A percentile compares a stretch with the other conserved stretches of the same genome.
phyloP scores from a whole-genome alignment of 1,284 basidiomycete genomes.

The Cutaneotrichosporon cutaneum region DNA sequence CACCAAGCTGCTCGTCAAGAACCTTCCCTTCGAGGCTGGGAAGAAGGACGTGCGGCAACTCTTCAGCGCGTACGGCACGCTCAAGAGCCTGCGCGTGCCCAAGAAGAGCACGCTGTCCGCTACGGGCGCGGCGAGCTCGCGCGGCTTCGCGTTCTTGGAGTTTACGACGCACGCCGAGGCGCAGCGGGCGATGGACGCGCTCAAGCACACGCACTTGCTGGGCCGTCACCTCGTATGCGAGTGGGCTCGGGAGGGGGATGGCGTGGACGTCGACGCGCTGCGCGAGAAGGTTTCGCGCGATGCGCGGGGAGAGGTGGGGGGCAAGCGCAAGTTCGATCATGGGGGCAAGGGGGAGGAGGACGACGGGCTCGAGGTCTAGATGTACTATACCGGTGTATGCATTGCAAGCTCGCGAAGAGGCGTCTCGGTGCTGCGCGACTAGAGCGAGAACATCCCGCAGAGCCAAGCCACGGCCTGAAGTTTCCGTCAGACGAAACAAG shows the following conservation, averaged over 20 bases:
- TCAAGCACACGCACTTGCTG: conserved; percentile 91
- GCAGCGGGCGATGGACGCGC: conserved; percentile 74
- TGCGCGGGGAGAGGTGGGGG: conserved; percentile 33
- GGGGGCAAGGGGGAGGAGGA: conserved; percentile 28
- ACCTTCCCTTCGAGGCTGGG: conserved; percentile 92
- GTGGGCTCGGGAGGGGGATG: conserved; percentile 76
- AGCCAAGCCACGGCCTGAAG: too few relatives aligned
- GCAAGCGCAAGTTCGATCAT: conserved; percentile 49
- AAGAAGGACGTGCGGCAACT: conserved; percentile 88
- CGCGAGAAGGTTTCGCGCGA: conserved; percentile 65
- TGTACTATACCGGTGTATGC: background rate
- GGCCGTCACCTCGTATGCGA: conserved; percentile 91
- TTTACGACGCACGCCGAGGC: conserved; percentile 84
- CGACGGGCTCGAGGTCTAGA: conserved; percentile 38
- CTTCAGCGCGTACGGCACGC: conserved; percentile 82
- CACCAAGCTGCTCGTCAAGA: conserved; percentile 94
- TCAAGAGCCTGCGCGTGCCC: conserved; percentile 86
- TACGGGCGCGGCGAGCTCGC: conserved; percentile 49
- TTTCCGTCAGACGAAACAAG: too few relatives aligned
- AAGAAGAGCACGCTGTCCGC: conserved; percentile 80
- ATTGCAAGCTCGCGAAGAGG: too few relatives aligned
- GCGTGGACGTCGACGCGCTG: conserved; percentile 65
- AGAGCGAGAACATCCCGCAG: too few relatives aligned
- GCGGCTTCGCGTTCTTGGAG: conserved; percentile 96
- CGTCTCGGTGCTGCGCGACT: too few relatives aligned